Evolutionary conservation across 225 moss, liverwort and hornwort genomes (phyloP).

Genomic region (Pseudoscleropodium purum): DNA sequence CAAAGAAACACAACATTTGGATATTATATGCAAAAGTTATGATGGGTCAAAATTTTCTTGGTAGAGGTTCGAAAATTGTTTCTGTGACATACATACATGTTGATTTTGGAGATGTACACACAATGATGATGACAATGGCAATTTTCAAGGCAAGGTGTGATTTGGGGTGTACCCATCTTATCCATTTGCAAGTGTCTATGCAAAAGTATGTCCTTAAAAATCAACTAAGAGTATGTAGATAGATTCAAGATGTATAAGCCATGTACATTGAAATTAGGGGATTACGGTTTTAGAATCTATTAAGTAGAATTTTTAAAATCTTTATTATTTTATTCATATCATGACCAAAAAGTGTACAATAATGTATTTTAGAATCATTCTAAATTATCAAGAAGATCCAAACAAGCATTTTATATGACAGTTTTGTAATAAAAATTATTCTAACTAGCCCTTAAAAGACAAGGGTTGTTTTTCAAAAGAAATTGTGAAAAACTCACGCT

Average conservation of each 20-base stretch:
- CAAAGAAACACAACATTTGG: accelerated
- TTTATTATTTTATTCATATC: too few species aligned
- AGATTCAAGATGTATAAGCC: neutral
- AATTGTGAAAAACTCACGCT: too few species aligned
- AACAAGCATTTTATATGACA: neutral
- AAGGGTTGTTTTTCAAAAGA: too few species aligned
- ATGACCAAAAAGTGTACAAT: neutral
- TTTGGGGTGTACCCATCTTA: neutral
- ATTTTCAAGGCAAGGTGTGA: neutral
- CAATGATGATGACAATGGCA: too few species aligned
- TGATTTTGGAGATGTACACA: neutral
- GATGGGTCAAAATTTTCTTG: neutral
- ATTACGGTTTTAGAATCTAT: neutral
- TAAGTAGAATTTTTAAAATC: neutral
- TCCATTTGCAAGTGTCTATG: neutral
- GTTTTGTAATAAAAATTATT: neutral
- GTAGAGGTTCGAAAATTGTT: neutral
- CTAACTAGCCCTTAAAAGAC: too few species aligned
- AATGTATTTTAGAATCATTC: neutral
- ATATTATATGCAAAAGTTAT: neutral
- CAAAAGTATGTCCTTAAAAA: neutral
- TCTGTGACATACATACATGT: accelerated
- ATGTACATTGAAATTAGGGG: neutral
- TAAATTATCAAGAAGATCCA: neutral
- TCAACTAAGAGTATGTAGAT: neutral